Evolutionary conservation across 495 filamentous ascomycete species (phyloP).

Genomic region (Hypoxylon crocopeplum): DNA sequence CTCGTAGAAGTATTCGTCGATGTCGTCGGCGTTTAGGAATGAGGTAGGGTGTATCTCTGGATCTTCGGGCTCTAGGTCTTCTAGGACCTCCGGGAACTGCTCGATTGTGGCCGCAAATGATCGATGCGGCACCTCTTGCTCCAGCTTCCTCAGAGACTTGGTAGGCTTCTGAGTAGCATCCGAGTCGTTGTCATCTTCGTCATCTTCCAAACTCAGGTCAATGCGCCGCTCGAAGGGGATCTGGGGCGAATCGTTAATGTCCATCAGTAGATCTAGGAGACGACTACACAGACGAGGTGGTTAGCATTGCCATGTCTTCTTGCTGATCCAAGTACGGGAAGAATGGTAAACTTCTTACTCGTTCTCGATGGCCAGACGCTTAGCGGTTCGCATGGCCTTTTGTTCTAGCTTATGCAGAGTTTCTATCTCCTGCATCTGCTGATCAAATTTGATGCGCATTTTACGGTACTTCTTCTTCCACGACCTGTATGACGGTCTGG

Average conservation of each 20-base stretch:
- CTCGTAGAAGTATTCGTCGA: conserved; percentile 78
- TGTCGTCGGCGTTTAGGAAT: conserved; percentile 77
- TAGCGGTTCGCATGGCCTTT: conserved; percentile 75
- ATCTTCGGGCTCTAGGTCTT: conserved; percentile 51
- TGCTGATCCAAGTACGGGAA: conserved; percentile 12
- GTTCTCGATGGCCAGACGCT: conserved; percentile 84
- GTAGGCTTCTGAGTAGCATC: conserved; percentile 39
- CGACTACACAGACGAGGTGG: conserved; percentile 57
- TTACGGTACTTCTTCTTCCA: conserved; percentile 95
- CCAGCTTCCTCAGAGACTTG: conserved; percentile 48
- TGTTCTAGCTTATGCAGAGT: conserved; percentile 77
- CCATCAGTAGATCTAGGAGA: conserved; percentile 82
- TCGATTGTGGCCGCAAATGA: conserved; percentile 47
- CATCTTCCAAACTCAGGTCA: conserved; percentile 62
- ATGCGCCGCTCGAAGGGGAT: conserved; percentile 78
- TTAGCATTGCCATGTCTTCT: conserved; percentile 10
- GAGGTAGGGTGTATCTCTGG: conserved; percentile 49
- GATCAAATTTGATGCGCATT: conserved; percentile 84
- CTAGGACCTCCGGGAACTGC: conserved; percentile 45
- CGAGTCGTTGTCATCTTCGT: conserved; percentile 54
- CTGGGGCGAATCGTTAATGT: conserved; percentile 80
- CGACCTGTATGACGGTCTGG: conserved; percentile 50
- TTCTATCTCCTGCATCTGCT: conserved; percentile 80
- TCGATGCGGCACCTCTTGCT: conserved; percentile 50
- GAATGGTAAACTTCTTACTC: conserved; percentile 55